These are phyloP conservation scores for Cochlearia excelsa DNA, from an alignment of 345 rosid species.

Conservation along the genomic window DNA sequence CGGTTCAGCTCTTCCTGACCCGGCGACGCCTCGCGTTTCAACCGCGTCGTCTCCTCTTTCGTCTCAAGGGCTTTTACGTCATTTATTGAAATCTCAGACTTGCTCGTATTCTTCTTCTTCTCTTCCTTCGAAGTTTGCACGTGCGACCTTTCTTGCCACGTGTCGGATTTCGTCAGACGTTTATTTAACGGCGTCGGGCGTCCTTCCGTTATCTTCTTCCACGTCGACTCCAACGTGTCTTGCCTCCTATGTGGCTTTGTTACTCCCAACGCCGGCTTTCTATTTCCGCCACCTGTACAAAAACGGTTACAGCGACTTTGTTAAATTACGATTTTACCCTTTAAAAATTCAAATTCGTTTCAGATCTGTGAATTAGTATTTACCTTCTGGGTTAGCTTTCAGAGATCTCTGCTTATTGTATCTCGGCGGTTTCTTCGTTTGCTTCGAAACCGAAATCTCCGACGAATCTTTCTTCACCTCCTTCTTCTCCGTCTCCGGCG, in stretches of 20 bases:
- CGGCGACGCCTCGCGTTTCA: slow-evolving; percentile 65
- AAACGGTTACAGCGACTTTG: neutral
- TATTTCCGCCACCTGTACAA: slow-evolving; percentile 9
- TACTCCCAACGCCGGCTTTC: slow-evolving; percentile 47
- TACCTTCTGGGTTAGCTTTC: slow-evolving; percentile 64
- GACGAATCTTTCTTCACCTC: too few relatives aligned
- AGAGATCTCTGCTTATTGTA: slow-evolving; percentile 49
- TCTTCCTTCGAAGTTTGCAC: neutral
- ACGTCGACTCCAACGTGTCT: slow-evolving; percentile 88
- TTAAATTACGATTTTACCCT: neutral
- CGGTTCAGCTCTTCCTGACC: slow-evolving; percentile 92
- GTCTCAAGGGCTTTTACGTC: slow-evolving; percentile 35
- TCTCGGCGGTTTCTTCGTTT: slow-evolving; percentile 48
- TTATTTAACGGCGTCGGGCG: slow-evolving; percentile 72
- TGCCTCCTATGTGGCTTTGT: slow-evolving; percentile 50
- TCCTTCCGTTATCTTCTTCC: slow-evolving; percentile 90
- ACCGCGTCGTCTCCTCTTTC: slow-evolving; percentile 16
- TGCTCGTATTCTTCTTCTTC: slow-evolving; percentile 38
- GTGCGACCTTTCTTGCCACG: slow-evolving; percentile 46
- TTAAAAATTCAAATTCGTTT: neutral
- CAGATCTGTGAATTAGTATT: too few relatives aligned
- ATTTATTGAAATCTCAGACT: slow-evolving; percentile 41
- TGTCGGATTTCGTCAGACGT: slow-evolving; percentile 80
- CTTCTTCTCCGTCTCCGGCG: too few relatives aligned
- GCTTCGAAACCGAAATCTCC: slow-evolving; percentile 35